phyloP scores from a whole-genome alignment of 257 asterid genomes.

The Nicotiana sylvestris region DNA sequence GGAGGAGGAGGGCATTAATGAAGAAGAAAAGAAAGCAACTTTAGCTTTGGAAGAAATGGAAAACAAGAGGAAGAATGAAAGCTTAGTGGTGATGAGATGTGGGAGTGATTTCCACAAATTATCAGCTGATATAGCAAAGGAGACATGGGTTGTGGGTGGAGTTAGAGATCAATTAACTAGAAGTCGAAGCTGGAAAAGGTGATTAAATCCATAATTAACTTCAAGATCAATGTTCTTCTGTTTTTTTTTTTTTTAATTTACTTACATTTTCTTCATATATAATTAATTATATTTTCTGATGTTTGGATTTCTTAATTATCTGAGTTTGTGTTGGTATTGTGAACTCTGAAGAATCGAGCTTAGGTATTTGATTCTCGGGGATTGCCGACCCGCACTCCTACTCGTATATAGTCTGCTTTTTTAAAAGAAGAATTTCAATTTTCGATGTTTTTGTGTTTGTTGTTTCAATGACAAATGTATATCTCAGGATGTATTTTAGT shows the following conservation, averaged over 20 bases:
- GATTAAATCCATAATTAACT: conserved; percentile 15
- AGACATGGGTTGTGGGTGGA: conserved; percentile 74
- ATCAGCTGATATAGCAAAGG: conserved; percentile 56
- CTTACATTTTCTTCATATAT: neutral
- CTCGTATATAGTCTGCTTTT: neutral
- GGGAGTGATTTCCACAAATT: conserved; percentile 45
- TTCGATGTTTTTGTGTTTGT: neutral
- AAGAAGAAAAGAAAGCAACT: neutral
- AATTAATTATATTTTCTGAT: neutral
- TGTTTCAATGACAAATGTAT: neutral
- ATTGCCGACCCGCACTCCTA: neutral
- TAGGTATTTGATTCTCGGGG: neutral
- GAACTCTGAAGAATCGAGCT: neutral
- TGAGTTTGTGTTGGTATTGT: conserved; percentile 1
- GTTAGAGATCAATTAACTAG: conserved; percentile 52
- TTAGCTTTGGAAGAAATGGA: conserved; percentile 14
- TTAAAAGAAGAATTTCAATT: neutral
- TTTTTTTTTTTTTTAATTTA: neutral
- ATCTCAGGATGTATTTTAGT: neutral
- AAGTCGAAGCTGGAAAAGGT: conserved; percentile 73
- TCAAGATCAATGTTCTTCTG: neutral
- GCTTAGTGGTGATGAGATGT: conserved; percentile 41
- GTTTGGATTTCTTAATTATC: neutral
- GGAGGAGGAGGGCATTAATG: neutral
- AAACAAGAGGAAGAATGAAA: conserved; percentile 27